Base-by-base conservation (phyloP, 2,329 filamentous ascomycete genomes). In the Arthroderma sp. region DNA sequence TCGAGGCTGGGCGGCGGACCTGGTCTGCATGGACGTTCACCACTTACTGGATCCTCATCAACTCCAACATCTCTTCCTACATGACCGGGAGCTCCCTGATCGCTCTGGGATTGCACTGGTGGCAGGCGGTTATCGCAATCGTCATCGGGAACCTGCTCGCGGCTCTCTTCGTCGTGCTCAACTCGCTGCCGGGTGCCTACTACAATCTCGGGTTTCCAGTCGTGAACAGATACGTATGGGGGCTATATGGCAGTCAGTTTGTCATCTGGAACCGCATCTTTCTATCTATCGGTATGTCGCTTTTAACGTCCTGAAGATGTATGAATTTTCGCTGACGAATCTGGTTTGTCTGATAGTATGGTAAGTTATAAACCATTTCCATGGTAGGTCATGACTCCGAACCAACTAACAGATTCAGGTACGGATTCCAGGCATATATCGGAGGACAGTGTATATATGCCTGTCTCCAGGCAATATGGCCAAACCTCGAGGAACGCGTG, bases 41-140 rank as follows among this genome's bases (percentile, higher is more conserved):
- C 61, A 75, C 76, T 62, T 76, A 69, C 55, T 77, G 76, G 75
- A 66, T 78, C n/a, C 62, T 78, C 49, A 71, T 76, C 61, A 77
- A 78, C 59, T 75, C 70, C 58, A 69, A 66, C 35, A 69, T 70
- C 49, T 64, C 65, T 9, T 65, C 62, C 0, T 70, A 69, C 25
- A 66, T 69, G 67, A 66, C 63, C 3, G 67, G 68, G 17, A 69
- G 66, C 54, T 70, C 68, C 0, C 62, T 72, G 43, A 67, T 72
- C 25, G 65, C 69, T 1, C 57, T 69, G 13, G 66, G 69, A 13
- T 61, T 70, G 21, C 65, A 63, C 0, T 69, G 65, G 66, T 68
- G 67, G 66, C 66, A 70, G 58, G 66, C 68, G 1, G 59, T 69
- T 31, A 63, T 68, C 52, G 65, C 64, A 23, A 68, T 68, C 56